Evolutionary conservation across 148 eudicot species (phyloP), one percentile per base, ranked within the genome.

Genomic region (Polygonum maritimum): DNA sequence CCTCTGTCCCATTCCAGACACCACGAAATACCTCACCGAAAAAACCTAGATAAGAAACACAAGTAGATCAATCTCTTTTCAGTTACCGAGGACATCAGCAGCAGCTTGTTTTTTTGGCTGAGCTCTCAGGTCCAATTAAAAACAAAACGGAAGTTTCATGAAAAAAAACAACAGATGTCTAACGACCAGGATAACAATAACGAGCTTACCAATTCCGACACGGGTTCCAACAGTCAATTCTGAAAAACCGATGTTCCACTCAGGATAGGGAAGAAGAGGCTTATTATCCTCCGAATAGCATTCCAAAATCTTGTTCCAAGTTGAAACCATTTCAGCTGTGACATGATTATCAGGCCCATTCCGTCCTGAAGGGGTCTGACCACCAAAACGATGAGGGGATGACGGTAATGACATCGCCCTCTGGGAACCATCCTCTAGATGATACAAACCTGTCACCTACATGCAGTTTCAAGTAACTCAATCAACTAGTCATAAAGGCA

Each of bases 21-120:
- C 99, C 99, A 76, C 94, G 98, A 74, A 95, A 95, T 79, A 95
- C 99, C 84, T 95, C 99, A 41, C 99, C 99, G 71, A 95, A 95
- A 77, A 92, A 95, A 41, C 99, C 99, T 92, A 72, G 35, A 78
- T 69, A 26, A 79, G 41, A 78, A 9, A 74, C 48, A 48, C 31
- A 74, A 36, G 71, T 14, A 67, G 16, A 67, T 67, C 38, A 33
- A 7, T 67, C 45, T 67, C 11, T 67, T 67, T 62, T 67, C 15
- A 60, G 3, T 19, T 65, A 22, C 22, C 6, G 21, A 19, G 18
- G 69, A 1, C 39, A 63, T 63, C 40, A 19, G 55, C 21, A 52
- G 21, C 67, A 58, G 13, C 70, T 65, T 3, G n/a, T 33, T 33
- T 26, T 22, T 31, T 33, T 12, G 19, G 70, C 18, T 71, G 51